A percentile compares a stretch with the other conserved stretches of the same genome.
These are phyloP conservation scores for Lumnitzera littorea DNA, from an alignment of 345 rosid species.

Conservation along the genomic window DNA sequence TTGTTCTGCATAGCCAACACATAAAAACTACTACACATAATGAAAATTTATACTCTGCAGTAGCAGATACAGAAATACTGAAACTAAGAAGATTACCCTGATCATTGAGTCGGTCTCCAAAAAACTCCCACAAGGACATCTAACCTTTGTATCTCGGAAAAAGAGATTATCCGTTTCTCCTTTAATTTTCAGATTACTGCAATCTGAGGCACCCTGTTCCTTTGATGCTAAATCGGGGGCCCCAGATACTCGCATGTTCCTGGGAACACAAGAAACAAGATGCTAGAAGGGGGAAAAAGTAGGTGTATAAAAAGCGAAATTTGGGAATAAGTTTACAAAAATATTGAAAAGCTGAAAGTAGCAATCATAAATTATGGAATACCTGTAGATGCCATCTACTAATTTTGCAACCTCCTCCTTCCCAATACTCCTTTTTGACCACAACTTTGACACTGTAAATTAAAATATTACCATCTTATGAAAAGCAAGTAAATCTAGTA, in stretches of 20 bases:
- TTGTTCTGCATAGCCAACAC: too few species aligned
- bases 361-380: constrained; percentile 2
- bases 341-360: constrained; percentile 9
- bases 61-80: too few species aligned
- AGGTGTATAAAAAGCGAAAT: background rate
- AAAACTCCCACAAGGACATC: constrained; percentile 88
- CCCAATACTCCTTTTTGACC: constrained; percentile 65
- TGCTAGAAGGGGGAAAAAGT: too few species aligned
- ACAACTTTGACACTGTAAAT: constrained; percentile 53
- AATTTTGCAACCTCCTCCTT: constrained; percentile 88
- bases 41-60: too few species aligned
- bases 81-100: constrained; percentile 32
- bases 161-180: constrained; percentile 54
- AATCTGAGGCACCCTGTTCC: constrained; percentile 58
- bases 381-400: constrained; percentile 93
- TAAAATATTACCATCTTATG: background rate
- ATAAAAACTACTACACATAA: too few species aligned
- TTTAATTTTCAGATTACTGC: constrained; percentile 53
- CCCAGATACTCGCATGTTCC: constrained; percentile 91
- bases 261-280: constrained; percentile 14
- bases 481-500: too few species aligned
- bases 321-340: too few species aligned
- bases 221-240: constrained; percentile 84
- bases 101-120: constrained; percentile 68
- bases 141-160: constrained; percentile 54